Conservation (phyloP, 352 stramenopile genomes). For the Phytopythium oedochilum region DNA sequence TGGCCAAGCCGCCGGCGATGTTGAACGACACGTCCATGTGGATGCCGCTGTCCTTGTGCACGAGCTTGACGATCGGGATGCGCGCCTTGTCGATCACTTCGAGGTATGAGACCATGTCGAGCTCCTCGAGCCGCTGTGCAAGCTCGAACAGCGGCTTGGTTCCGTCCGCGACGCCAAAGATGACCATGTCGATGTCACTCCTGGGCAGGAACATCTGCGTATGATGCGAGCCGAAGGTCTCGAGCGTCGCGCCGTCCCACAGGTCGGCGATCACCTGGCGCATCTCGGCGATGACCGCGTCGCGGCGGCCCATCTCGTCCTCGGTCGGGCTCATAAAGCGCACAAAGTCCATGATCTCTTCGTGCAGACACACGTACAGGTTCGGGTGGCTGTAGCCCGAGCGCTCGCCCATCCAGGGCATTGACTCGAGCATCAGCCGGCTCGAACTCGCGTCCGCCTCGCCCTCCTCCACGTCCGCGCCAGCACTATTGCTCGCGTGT, state of each 20-base stretch:
- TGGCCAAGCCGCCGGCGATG: conserved; percentile 72
- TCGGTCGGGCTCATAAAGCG: conserved; percentile 84
- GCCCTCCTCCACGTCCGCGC: conserved; percentile 16
- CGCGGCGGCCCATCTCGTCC: conserved; percentile 66
- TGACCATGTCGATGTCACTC: conserved; percentile 94
- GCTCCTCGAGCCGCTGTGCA: conserved; percentile 43
- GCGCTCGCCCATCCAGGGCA: conserved; percentile 68
- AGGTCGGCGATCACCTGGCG: conserved; percentile 43
- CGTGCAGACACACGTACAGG: conserved; percentile 89
- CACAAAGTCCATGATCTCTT: conserved; percentile 96
- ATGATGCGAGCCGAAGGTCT: conserved; percentile 91
- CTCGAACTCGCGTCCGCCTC: conserved; percentile 17
- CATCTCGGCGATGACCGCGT: conserved; percentile 78
- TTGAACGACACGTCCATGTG: conserved; percentile 94
- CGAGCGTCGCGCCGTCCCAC: conserved; percentile 60
- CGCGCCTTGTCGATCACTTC: conserved; percentile 94
- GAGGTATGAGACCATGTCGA: conserved; percentile 86
- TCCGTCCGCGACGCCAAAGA: conserved; percentile 65
- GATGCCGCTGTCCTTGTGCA: conserved; percentile 84
- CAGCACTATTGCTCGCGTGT: neutral
- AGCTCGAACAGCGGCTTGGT: conserved; percentile 55
- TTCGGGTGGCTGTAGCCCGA: conserved; percentile 58
- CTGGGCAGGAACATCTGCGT: conserved; percentile 91
- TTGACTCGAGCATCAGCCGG: conserved; percentile 33
- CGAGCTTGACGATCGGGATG: conserved; percentile 96